These are phyloP conservation scores for Asterophora lycoperdoides DNA, from an alignment of 768 basidiomycete species.

Conservation along the genomic window DNA sequence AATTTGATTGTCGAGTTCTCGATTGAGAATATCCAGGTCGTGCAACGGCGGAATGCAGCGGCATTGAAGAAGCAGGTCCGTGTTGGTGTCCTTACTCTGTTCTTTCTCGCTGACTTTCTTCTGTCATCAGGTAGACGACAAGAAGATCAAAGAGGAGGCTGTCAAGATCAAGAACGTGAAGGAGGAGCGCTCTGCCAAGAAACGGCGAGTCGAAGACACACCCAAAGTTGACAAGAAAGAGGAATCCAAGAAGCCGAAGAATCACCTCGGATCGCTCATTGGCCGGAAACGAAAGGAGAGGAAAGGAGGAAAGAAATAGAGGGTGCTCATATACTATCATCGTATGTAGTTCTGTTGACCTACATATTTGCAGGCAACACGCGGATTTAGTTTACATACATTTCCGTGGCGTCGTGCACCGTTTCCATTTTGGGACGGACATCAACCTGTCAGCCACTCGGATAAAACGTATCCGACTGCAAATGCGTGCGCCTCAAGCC, in stretches of 20 bases:
- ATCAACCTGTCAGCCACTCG: background rate
- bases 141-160: conserved; percentile 12
- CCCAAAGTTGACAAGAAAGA: conserved; percentile 13
- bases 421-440: background rate
- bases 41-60: conserved; percentile 64
- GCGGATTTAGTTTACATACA: background rate
- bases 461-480: too few relatives aligned
- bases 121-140: conserved; percentile 9
- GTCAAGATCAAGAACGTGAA: conserved; percentile 4
- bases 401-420: background rate
- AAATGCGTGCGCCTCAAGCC: background rate
- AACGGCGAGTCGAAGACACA: conserved; percentile 29
- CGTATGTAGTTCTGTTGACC: too few relatives aligned
- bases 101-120: background rate
- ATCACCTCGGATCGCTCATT: conserved; percentile 64
- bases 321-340: background rate
- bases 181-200: conserved; percentile 38
- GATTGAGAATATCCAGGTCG: conserved; percentile 90
- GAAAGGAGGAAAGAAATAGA: conserved; percentile 34
- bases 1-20: conserved; percentile 90
- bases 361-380: too few relatives aligned
- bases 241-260: conserved; percentile 24
- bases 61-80: conserved; percentile 34
- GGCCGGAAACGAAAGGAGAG: conserved; percentile 77
- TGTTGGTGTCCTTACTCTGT: background rate